Evolutionary conservation across 768 basidiomycete genomes (phyloP), one percentile per base, ranked within the genome.

Genomic region (Suillus americanus): DNA sequence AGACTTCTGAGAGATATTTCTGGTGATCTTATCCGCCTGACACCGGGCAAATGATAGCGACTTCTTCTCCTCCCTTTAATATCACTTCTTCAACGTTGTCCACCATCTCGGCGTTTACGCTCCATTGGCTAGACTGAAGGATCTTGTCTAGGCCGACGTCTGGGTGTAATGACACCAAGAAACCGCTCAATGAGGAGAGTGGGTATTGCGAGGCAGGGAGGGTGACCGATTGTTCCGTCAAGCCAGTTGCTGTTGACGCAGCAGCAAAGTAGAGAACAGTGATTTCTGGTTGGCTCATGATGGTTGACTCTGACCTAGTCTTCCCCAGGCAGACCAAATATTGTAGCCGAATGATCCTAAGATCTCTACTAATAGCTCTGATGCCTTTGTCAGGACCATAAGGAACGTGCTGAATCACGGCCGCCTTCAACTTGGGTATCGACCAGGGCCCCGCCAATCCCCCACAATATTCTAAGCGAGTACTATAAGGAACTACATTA

Each of bases 101-200:
- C 2, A 92, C 82, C 90, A 93, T 93, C 76, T 91, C 90, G 61
- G 83, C 89, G 70, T 93, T 79, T 14, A 94, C 90, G 70, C 91
- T 91, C 91, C 92, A 93, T 72, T 84, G 84, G 68, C 88, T 88
- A 38, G 80, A 77, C 55, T 81, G 74, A 37, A 94, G 78, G 25
- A 92, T 80, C 63, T 81, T 79, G 50, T 73, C 80, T 38, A 94
- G 76, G 54, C 73, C 71, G 6, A 81, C 81, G 10, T 79, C 75
- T 3, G 87, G 83, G 74, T 91, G 84, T 14, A 82, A 80, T 25
- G 82, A 79, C 63, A 83, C 75, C 67, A 91, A 85, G 50, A 85
- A 75, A 51, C 75, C 74, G 61, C 77, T 77, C 62, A 89, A 83
- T 41, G 78, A 80, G 57, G 81, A 80, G 59, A 89, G 82, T 41